Base-by-base conservation (phyloP, 768 basidiomycete species). In the Tulasnella sp. region DNA sequence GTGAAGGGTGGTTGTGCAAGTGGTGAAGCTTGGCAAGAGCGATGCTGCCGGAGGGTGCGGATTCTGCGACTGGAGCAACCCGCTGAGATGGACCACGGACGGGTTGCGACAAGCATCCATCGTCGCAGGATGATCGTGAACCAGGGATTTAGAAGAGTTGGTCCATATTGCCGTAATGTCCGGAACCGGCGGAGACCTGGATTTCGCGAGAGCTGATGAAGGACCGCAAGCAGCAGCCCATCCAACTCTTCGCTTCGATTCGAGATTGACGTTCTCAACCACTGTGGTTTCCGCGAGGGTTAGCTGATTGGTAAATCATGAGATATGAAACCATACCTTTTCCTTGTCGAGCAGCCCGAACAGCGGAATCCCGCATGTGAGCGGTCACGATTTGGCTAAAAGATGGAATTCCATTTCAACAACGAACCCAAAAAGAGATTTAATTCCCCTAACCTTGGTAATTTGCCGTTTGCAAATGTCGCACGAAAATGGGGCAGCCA, bases 91-190 rank as follows among this genome's bases (percentile, higher is more conserved):
- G 35, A 87, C 73, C 48, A 84, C 77, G 11, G 81, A 80, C 0
- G 86, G 86, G 78, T 89, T 86, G 44, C 84, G 79, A 80, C 89
- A 90, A 1, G 88, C 88, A 78, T 89, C 84, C 88, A 89, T 89
- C 40, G 86, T 83, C 15, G 80, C 81, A 10, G 81, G 79, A 82
- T 89, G 89, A 80, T 89, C 83, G 71, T 87, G 83, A 61, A 89
- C 88, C 81, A 89, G 89, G 10, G 81, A 57, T 69, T 76, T 77
- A 78, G 71, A 81, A 81, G 35, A 74, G 51, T 10, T 32, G 20
- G 32, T 20, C 55, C 37, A 57, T 29, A 26, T 51, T 42, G 46
- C 44, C 18, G 13, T 26, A 16, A 79, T 72, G 55, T 80, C 42
- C 70, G 48, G 75, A 1, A 70, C 57, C 0, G 71, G 29, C 5